These are phyloP conservation scores for Penicillium crystallinum DNA, from an alignment of 495 filamentous ascomycete species.

Conservation along the genomic window DNA sequence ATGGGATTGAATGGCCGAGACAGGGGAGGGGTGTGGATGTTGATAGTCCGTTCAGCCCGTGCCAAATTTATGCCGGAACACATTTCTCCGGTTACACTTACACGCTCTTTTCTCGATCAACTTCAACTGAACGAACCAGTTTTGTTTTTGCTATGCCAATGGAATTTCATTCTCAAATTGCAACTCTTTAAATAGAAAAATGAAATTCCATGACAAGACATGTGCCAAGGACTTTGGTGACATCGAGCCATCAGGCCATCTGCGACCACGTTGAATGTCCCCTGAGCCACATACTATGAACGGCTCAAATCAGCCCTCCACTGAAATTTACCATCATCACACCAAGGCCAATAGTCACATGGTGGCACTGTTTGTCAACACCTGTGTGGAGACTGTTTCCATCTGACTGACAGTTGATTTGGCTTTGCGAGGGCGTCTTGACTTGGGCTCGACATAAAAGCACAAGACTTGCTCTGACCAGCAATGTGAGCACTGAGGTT, in stretches of 20 bases:
- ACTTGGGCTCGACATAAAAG: conserved; percentile 28
- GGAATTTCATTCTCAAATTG: not conserved
- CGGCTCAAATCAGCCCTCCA: not conserved
- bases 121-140: not conserved
- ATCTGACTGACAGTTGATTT: not conserved
- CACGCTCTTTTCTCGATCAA: not conserved
- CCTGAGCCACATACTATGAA: not conserved
- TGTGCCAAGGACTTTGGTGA: not conserved
- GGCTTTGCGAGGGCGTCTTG: not conserved
- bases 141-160: not conserved
- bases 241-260: not conserved
- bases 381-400: not conserved
- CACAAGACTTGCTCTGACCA: conserved; percentile 35
- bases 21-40: not conserved
- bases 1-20: not conserved
- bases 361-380: not conserved
- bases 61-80: not conserved
- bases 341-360: not conserved
- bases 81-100: not conserved
- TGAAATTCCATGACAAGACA: not conserved
- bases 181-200: not conserved
- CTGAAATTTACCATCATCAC: not conserved
- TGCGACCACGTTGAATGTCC: not conserved
- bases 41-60: not conserved
- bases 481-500: conserved; percentile 35